A percentile compares a stretch with the other conserved stretches of the same genome.
phyloP scores from a whole-genome alignment of 306 rosid species.

The Cucumis melo region DNA sequence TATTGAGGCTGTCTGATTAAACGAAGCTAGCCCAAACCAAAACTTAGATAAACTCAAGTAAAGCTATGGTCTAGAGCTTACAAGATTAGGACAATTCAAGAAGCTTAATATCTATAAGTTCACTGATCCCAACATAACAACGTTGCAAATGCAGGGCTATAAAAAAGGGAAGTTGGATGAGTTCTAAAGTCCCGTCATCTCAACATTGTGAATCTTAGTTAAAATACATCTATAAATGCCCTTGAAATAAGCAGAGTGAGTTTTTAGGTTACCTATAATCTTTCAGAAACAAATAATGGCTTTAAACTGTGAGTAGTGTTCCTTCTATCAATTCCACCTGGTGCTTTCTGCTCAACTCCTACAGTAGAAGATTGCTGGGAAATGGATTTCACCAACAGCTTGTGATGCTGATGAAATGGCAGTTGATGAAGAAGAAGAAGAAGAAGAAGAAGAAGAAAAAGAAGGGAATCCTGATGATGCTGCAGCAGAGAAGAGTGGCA shows the following conservation, averaged over 20 bases:
- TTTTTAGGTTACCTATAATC: background rate
- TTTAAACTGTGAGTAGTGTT: background rate
- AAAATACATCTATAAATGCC: background rate
- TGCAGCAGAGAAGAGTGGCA: conserved; percentile 74
- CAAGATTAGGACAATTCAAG: background rate
- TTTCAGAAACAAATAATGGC: background rate
- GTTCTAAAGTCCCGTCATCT: background rate
- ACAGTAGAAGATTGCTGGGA: conserved; percentile 21
- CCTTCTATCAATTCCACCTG: background rate
- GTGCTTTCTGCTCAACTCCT: background rate
- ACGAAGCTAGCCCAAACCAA: background rate
- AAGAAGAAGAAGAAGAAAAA: conserved; percentile 10
- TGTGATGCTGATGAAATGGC: conserved; percentile 25
- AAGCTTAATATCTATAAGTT: background rate
- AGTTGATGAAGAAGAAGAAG: conserved; percentile 16
- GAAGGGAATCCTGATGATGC: conserved; percentile 99
- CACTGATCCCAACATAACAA: background rate
- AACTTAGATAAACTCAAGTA: background rate
- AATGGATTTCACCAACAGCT: conserved; percentile 43
- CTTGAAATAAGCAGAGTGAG: background rate
- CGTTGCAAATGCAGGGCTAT: background rate
- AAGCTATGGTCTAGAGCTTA: background rate
- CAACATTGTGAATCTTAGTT: background rate
- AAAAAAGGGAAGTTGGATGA: background rate
- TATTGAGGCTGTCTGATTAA: background rate